A percentile compares a stretch with the other conserved stretches of the same genome.
Conservation (phyloP, 805 yeast genomes). For the Candida pseudofarinosa region DNA sequence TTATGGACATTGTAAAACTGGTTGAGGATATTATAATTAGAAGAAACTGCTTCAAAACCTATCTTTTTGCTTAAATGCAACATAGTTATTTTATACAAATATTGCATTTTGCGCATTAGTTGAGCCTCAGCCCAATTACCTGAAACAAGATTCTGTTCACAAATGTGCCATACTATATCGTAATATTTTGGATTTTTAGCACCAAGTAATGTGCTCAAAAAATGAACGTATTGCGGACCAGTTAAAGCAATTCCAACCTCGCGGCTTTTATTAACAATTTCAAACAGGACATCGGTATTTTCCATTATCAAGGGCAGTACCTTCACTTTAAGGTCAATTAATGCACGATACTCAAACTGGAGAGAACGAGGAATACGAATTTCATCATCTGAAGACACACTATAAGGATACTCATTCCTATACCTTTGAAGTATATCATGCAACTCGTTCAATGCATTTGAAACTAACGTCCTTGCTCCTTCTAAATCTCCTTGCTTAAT, state of each 20-base stretch:
- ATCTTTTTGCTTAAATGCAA: conserved; percentile 13
- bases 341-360: conserved; percentile 13
- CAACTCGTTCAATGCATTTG: conserved; percentile 23
- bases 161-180: conserved; percentile 13
- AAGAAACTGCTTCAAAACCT: conserved; percentile 9
- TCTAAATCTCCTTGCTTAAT: conserved; percentile 17
- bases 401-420: conserved; percentile 16
- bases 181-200: conserved; percentile 5
- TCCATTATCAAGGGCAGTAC: conserved; percentile 5
- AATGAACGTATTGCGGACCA: conserved; percentile 15
- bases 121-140: conserved; percentile 29
- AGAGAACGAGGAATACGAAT: conserved; percentile 16
- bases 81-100: conserved; percentile 25
- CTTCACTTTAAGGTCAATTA: conserved; percentile 15
- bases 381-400: conserved; percentile 1
- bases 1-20: conserved; percentile 21
- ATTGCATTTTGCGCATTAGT: conserved; percentile 17
- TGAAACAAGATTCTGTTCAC: conserved; percentile 28
- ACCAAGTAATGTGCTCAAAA: conserved; percentile 9
- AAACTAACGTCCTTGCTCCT: conserved; percentile 20
- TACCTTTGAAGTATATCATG: conserved; percentile 11
- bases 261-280: conserved; percentile 7
- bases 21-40: conserved; percentile 20
- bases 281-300: conserved; percentile 8
- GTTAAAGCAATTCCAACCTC: conserved; percentile 12